Evolutionary conservation across 129 eudicot genomes (phyloP), one percentile per base, ranked within the genome.

Genomic region (Deinandra increscens): DNA sequence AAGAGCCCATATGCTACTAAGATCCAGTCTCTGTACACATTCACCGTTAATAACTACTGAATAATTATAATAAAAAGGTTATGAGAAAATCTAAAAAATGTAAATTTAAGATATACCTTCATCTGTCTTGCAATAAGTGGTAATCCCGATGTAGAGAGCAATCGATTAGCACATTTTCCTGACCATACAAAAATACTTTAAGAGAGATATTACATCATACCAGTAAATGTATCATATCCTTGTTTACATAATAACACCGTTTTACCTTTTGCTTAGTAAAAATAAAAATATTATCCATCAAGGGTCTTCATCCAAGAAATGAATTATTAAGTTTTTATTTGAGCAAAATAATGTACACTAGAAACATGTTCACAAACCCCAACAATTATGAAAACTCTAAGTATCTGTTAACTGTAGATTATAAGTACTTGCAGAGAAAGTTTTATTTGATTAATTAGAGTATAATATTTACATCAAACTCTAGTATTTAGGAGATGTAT

Each of bases 81-180:
- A 41, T 23, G 26, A 17, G 19, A 53, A 41, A 68, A 33, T 6
- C 20, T 22, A 56, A 19, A 29, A 50, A 38, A n/a, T 45, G 10
- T 39, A 46, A 29, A 44, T 36, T 31, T 48, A 18, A 17, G 22
- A 36, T 60, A 62, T 68, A 92, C 98, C 98, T 92, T 92, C 98
- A 92, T 92, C 72, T 92, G 98, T 76, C 81, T 84, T 37, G 96
- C 98, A 74, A 92, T 78, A 44, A 92, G 95, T 54, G 98, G 98
- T 68, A 92, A 83, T 74, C 98, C 98, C 42, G 98, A 92, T 58
- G 96, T 72, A 45, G 98, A 83, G 66, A 92, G 98, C 78, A 92
- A 82, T 7, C 90, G 89, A 70, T 92, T 92, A 44, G 98, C 98
- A 74, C 98, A 92, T 81, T 92, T 92, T 68, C 98, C 98, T 92